These are phyloP conservation scores for Xylaria sp. DNA, from an alignment of 2,329 filamentous ascomycete genomes.

Conservation along the genomic window DNA sequence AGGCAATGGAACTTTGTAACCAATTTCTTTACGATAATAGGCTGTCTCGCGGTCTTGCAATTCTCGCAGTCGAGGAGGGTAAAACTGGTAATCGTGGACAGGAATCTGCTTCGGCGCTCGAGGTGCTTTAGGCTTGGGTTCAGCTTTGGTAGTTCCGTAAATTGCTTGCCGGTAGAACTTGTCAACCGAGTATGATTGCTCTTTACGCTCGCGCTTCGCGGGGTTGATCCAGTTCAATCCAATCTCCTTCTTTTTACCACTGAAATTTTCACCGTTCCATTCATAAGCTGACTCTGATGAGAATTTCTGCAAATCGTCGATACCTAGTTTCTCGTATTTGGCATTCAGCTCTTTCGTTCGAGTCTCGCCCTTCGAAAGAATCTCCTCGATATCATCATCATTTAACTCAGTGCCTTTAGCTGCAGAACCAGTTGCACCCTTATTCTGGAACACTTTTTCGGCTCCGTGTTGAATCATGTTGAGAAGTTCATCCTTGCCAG, in stretches of 20 bases:
- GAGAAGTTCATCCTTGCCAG: slow-evolving; percentile 94
- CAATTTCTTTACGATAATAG: slow-evolving; percentile 94
- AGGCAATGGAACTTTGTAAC: slow-evolving; percentile 89
- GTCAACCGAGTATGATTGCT: slow-evolving; percentile 98
- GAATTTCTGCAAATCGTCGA: slow-evolving; percentile 98
- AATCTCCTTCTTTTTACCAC: slow-evolving; percentile 90
- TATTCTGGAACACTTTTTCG: slow-evolving; percentile 88
- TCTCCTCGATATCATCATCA: slow-evolving; percentile 90
- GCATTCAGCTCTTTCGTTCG: slow-evolving; percentile 90
- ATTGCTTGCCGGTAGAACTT: slow-evolving; percentile 97
- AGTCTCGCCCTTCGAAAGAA: slow-evolving; percentile 86
- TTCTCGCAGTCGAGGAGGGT: slow-evolving; percentile 83
- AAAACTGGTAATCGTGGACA: slow-evolving; percentile 98
- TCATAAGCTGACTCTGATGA: slow-evolving; percentile 97
- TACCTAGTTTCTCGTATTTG: slow-evolving; percentile 95
- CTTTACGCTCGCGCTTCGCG: slow-evolving; percentile 96
- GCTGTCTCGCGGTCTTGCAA: slow-evolving; percentile 97
- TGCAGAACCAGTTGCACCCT: slow-evolving; percentile 72
- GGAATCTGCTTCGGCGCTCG: slow-evolving; percentile 91
- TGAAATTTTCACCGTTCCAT: slow-evolving; percentile 98
- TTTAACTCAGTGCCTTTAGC: slow-evolving; percentile 72
- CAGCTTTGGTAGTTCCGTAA: slow-evolving; percentile 77
- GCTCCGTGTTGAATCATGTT: slow-evolving; percentile 99
- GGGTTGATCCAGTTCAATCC: slow-evolving; percentile 98
- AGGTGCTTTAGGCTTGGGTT: slow-evolving; percentile 94